These are phyloP conservation scores for Spathaspora sp. DNA, from an alignment of 1,139 yeast species.

Conservation along the genomic window DNA sequence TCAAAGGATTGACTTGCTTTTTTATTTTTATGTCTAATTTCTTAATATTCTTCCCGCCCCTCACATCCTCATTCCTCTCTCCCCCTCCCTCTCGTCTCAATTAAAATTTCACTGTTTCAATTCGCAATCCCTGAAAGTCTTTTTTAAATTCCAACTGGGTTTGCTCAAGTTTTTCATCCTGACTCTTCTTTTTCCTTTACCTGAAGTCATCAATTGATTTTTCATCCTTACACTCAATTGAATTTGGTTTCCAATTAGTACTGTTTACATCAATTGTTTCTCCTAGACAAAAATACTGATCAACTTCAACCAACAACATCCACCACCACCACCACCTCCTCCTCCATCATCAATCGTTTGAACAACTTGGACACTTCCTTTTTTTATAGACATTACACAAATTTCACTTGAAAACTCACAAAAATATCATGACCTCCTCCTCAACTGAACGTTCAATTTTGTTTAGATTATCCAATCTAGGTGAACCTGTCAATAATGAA, in stretches of 20 bases:
- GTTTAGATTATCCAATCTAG: conserved; percentile 52
- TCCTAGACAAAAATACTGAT: neutral
- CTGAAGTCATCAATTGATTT: neutral
- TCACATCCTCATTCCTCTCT: neutral
- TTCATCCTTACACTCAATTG: neutral
- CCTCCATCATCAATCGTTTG: neutral
- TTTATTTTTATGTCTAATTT: neutral
- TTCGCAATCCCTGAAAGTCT: neutral
- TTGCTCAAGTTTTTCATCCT: neutral
- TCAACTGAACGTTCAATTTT: conserved; percentile 27
- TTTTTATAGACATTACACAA: neutral
- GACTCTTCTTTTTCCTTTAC: neutral
- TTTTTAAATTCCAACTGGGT: neutral
- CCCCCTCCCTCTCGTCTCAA: neutral
- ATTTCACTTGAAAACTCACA: neutral
- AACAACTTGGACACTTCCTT: neutral
- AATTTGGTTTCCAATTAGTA: neutral
- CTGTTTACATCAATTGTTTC: neutral
- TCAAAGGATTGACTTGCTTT: neutral
- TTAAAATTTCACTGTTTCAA: neutral
- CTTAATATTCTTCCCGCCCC: neutral
- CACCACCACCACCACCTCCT: too few species aligned
- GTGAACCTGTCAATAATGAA: conserved; percentile 54
- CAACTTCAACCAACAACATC: neutral
- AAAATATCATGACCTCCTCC: neutral